These are phyloP conservation scores for Puccinia horiana DNA, from an alignment of 1,284 basidiomycete genomes.

Conservation along the genomic window DNA sequence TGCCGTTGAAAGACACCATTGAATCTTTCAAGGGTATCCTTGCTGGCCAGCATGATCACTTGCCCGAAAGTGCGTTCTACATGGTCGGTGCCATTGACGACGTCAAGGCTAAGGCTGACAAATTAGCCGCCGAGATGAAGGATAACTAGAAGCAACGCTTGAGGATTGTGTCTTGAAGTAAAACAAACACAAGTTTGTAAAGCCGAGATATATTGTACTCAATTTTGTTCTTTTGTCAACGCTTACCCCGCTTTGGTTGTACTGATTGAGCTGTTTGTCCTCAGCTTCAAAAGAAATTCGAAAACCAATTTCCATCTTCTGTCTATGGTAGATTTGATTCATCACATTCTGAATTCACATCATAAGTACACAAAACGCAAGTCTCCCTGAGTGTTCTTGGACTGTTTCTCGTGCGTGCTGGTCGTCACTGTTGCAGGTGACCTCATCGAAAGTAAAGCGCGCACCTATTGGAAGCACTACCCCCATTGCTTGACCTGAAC, in stretches of 20 bases:
- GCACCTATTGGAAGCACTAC: too few species aligned
- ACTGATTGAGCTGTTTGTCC: background rate
- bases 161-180: background rate
- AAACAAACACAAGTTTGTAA: background rate
- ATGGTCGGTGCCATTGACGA: slow-evolving; percentile 85
- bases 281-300: slow-evolving; percentile 18
- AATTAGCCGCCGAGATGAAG: slow-evolving; percentile 83
- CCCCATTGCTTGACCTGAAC: too few species aligned
- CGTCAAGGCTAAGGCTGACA: slow-evolving; percentile 92
- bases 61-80: slow-evolving; percentile 74
- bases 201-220: slow-evolving; percentile 6
- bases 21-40: slow-evolving; percentile 96
- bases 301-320: background rate
- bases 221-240: slow-evolving; percentile 8
- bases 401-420: background rate
- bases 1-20: slow-evolving; percentile 85
- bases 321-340: slow-evolving; percentile 8
- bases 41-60: slow-evolving; percentile 77
- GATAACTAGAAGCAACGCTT: slow-evolving; percentile 15
- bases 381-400: background rate
- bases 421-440: background rate
- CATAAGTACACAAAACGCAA: background rate
- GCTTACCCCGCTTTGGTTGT: background rate
- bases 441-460: too few species aligned
- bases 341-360: background rate